Conservation (phyloP, 1,284 basidiomycete genomes). For the Rhodotorula sp. region DNA sequence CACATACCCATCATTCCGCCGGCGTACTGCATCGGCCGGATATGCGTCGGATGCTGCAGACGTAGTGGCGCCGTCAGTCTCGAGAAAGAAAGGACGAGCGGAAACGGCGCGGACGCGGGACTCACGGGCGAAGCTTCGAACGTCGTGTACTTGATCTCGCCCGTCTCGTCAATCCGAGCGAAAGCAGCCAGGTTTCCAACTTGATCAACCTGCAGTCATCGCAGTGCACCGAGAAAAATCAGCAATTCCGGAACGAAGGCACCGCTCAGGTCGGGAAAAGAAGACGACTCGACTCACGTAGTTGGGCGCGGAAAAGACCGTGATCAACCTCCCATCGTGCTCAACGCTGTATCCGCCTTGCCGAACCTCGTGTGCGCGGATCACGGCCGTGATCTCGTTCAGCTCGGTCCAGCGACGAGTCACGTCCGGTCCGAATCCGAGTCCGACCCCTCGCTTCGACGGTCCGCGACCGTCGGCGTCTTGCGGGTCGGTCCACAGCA, state of each 20-base stretch:
- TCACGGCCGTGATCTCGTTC: constrained; percentile 60
- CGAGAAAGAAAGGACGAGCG: neutral
- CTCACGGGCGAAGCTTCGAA: constrained; percentile 42
- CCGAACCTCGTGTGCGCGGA: constrained; percentile 96
- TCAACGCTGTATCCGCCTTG: constrained; percentile 83
- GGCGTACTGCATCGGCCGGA: constrained; percentile 46
- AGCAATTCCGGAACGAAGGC: too few species aligned
- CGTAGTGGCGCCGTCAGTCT: neutral
- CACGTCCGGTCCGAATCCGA: constrained; percentile 87
- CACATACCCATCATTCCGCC: constrained; percentile 27
- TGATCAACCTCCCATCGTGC: constrained; percentile 83
- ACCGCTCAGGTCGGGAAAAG: too few species aligned
- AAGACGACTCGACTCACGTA: constrained; percentile 38
- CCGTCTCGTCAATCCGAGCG: constrained; percentile 44
- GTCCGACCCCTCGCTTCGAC: constrained; percentile 93
- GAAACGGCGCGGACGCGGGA: neutral
- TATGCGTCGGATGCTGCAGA: constrained; percentile 6
- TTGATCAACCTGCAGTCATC: constrained; percentile 44
- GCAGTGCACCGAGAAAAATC: neutral
- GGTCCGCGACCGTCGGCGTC: constrained; percentile 85
- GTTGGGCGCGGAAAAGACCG: constrained; percentile 56
- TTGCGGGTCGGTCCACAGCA: constrained; percentile 86
- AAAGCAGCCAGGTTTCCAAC: constrained; percentile 47
- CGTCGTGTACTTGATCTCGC: constrained; percentile 43
- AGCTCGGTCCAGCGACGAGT: constrained; percentile 44